Base-by-base conservation (phyloP, 768 basidiomycete species). In the Auriscalpium orientale region DNA sequence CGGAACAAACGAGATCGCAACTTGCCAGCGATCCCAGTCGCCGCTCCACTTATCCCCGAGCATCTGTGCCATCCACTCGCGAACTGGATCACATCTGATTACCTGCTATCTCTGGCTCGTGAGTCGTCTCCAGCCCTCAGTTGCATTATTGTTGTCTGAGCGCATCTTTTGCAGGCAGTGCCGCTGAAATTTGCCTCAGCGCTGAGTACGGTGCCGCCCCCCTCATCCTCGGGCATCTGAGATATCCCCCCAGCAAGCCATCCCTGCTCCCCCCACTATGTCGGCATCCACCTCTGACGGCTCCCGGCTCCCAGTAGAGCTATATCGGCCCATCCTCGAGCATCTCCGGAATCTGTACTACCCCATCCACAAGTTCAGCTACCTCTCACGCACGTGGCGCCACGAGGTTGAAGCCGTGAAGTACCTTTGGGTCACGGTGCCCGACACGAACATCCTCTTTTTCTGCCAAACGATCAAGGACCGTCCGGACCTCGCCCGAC, bases 401-500 rank as follows among this genome's bases (percentile, higher is more conserved):
- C 20, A 35, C 13, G 37, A 60, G 20, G 49, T 51, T 3, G 59
- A 60, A 7, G 38, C 12, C 6, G 53, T 58, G 1, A 51, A 59
- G 20, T 60, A 60, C 22, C 54, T 49, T 21, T 58, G 54, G 21
- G 40, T 60, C 15, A 49, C 46, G 15, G 45, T 60, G 0, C 53
- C 57, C n/a, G 57, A 58, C n/a, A 54, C 28, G 20, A 35, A 46
- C 0, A 48, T 60, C 6, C 40, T 60, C 11, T 38, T 34, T 22
- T 58, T 60, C 15, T 60, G 59, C 22, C 53, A 38, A 46, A 60
- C 57, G 4, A 58, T 60, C 56, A 20, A 50, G 53, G 53, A 50
- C 2, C 57, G 59, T 4, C 59, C 59, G 7, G 59, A 60, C 40
- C 49, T 60, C 18, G 59, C 59, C 2, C 57, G 49, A 5, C 57